phyloP scores from a whole-genome alignment of 768 basidiomycete species.

The Lentinula detonsa region DNA sequence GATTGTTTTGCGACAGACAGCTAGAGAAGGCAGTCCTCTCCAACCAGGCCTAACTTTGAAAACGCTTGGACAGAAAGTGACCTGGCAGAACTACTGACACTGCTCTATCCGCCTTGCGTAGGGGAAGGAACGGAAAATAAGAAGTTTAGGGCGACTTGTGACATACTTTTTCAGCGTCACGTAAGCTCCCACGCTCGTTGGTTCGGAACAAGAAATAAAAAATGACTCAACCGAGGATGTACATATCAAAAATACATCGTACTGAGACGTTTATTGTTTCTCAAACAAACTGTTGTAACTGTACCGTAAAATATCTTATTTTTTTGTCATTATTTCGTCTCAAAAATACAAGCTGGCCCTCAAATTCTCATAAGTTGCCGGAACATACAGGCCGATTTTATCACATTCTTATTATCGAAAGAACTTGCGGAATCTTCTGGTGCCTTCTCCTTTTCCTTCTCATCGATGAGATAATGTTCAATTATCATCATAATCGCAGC shows the following conservation, averaged over 20 bases:
- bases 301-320: too few relatives aligned
- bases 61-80: slow-evolving; percentile 25
- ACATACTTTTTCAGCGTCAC: not conserved
- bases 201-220: not conserved
- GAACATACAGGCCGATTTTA: not conserved
- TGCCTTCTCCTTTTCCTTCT: not conserved
- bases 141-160: not conserved
- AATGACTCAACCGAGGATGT: not conserved
- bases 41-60: slow-evolving; percentile 34
- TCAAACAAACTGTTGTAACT: too few relatives aligned
- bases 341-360: too few relatives aligned
- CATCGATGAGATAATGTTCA: slow-evolving; percentile 1
- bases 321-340: not conserved
- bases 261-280: not conserved
- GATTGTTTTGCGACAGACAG: slow-evolving; percentile 10
- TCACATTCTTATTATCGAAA: not conserved
- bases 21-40: slow-evolving; percentile 32
- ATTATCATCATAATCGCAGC: not conserved
- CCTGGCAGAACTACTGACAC: slow-evolving; percentile 38
- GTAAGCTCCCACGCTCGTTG: not conserved
- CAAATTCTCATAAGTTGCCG: not conserved
- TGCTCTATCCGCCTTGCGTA: slow-evolving; percentile 43
- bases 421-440: not conserved
- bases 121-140: slow-evolving; percentile 1
- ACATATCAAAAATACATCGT: not conserved